Conservation (phyloP, 179 eudicot genomes). For the Nepenthes alata region DNA sequence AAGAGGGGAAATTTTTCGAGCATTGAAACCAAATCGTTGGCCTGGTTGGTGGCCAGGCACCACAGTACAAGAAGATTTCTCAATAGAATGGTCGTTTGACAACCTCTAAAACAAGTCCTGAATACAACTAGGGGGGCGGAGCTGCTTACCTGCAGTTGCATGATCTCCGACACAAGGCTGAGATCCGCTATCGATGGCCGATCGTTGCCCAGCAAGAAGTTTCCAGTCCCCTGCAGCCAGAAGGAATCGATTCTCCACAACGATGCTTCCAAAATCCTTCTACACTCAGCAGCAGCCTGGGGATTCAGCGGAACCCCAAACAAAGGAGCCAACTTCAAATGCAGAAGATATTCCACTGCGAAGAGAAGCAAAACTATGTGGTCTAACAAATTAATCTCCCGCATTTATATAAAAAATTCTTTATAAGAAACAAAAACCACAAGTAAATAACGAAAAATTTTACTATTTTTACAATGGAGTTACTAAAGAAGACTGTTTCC, state of each 20-base stretch:
- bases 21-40: too few relatives aligned
- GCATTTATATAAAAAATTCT: too few relatives aligned
- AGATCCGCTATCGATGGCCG: slow-evolving; percentile 76
- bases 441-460: too few relatives aligned
- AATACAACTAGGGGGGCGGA: background rate
- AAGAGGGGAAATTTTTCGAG: too few relatives aligned
- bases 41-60: too few relatives aligned
- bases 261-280: slow-evolving; percentile 35
- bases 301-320: slow-evolving; percentile 35
- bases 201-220: slow-evolving; percentile 56
- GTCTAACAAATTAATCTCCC: too few relatives aligned
- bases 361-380: background rate
- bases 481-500: too few relatives aligned
- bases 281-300: slow-evolving; percentile 44
- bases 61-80: too few relatives aligned
- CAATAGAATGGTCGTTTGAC: too few relatives aligned
- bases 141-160: slow-evolving; percentile 65
- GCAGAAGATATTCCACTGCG: slow-evolving; percentile 43
- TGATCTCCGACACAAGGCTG: slow-evolving; percentile 61
- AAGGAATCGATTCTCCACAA: slow-evolving; percentile 43
- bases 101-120: too few relatives aligned
- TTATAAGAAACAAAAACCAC: too few relatives aligned
- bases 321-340: slow-evolving; percentile 34
- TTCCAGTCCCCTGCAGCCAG: slow-evolving; percentile 56
- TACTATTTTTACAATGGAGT: too few relatives aligned